Percentiles rank a stretch among this genome's conserved stretches.
phyloP scores from a whole-genome alignment of 2,329 filamentous ascomycete genomes.

The Ascochyta fabae region DNA sequence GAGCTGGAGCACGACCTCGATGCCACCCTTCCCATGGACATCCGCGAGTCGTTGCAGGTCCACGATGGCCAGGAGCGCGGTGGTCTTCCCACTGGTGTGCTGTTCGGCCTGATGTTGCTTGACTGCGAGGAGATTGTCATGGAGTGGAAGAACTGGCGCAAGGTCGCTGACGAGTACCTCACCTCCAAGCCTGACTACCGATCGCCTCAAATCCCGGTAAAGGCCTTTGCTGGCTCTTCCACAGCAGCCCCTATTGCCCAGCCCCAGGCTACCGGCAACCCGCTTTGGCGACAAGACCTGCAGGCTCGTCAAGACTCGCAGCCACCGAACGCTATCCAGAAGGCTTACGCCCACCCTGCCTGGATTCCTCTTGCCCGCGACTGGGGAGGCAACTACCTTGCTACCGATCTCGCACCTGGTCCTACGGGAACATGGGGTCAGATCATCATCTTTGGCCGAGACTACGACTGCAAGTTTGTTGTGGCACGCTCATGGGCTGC shows the following conservation, averaged over 20 bases:
- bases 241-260: slow-evolving; percentile 70
- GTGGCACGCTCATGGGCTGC: slow-evolving; percentile 89
- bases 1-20: slow-evolving; percentile 96
- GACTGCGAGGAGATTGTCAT: slow-evolving; percentile 98
- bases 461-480: slow-evolving; percentile 99
- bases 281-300: slow-evolving; percentile 84
- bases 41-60: slow-evolving; percentile 86
- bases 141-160: slow-evolving; percentile 96
- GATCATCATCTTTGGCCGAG: slow-evolving; percentile 93
- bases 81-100: slow-evolving; percentile 85
- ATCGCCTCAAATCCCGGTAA: slow-evolving; percentile 71
- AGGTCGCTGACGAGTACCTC: slow-evolving; percentile 89
- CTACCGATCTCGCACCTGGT: slow-evolving; percentile 89
- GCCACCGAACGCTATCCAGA: slow-evolving; percentile 84
- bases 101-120: slow-evolving; percentile 93
- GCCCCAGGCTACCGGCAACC: slow-evolving; percentile 60
- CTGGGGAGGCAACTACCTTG: slow-evolving; percentile 98
- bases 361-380: slow-evolving; percentile 97
- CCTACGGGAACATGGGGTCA: slow-evolving; percentile 93
- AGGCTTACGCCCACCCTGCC: slow-evolving; percentile 87
- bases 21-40: slow-evolving; percentile 89
- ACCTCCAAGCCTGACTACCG: slow-evolving; percentile 61
- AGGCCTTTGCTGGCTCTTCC: slow-evolving; percentile 72
- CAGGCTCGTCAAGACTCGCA: slow-evolving; percentile 85
- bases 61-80: slow-evolving; percentile 98